Evolutionary conservation across 768 basidiomycete species (phyloP), one percentile per base, ranked within the genome.

Genomic region (Lentinula sp.): DNA sequence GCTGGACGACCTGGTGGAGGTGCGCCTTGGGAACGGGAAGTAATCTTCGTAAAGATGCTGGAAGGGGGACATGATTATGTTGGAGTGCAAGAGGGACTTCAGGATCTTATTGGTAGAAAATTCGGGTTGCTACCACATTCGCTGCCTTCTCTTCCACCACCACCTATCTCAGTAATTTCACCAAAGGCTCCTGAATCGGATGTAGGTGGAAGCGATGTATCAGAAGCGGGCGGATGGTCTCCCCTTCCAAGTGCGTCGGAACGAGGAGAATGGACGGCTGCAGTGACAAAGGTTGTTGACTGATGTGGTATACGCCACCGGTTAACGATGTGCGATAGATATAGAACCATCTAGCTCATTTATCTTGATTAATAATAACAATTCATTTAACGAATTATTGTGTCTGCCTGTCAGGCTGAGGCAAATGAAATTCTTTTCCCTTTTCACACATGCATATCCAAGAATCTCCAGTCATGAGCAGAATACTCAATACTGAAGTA

Each of bases 21-120:
- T 31, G n/a, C 48, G 7, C 57, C 57, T 6, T 16, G 35, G 37
- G 21, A 60, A 4, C 8, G 80, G 50, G 82, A 78, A 55, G 76
- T 89, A 6, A 79, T 81, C 5, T 75, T 87, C 56, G 71, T 89
- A 46, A 83, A 84, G 71, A 84, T 84, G 1, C 65, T 74, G 31
- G 77, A 76, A 63, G 89, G 89, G 6, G 75, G 75, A 0, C 89
- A 91, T 67, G 79, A 83, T 46, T 65, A 71, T 61, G 70, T 89
- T 50, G 84, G 83, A 11, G 70, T 79, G 2, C 72, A 84, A 35
- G 88, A 91, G 62, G 89, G 88, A 7, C 81, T 89, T 21, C 87
- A 91, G 64, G 88, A 89, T 69, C 73, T 82, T 11, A 79, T 85
- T 65, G 76, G 76, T 9, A 67, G 71, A 61, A 75, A 76, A 73